Percentiles rank a stretch among this genome's conserved stretches.
phyloP scores from a whole-genome alignment of 2,329 filamentous ascomycete genomes.

The Nectriaceae sp. region DNA sequence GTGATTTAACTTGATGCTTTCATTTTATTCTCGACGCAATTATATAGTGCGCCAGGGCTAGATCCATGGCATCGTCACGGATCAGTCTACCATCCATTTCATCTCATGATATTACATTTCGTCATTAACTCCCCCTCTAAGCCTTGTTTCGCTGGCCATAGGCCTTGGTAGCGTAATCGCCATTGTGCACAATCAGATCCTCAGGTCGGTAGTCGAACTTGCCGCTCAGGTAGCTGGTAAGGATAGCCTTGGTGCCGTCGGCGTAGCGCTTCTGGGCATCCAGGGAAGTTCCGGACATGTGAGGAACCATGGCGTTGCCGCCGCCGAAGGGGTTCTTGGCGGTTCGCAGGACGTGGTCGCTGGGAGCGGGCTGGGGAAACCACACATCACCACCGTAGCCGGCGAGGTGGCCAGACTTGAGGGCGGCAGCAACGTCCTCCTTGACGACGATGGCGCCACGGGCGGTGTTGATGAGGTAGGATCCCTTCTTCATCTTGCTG shows the following conservation, averaged over 20 bases:
- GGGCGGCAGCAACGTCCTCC: constrained; percentile 93
- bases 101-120: not conserved
- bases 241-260: constrained; percentile 82
- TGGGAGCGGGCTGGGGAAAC: constrained; percentile 96
- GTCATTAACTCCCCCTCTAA: not conserved
- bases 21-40: not conserved
- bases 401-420: constrained; percentile 87
- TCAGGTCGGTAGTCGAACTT: constrained; percentile 84
- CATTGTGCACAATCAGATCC: constrained; percentile 87
- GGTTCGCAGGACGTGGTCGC: constrained; percentile 88
- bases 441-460: constrained; percentile 99
- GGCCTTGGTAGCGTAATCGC: constrained; percentile 93
- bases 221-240: constrained; percentile 88
- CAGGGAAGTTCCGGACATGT: constrained; percentile 99
- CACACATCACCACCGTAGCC: constrained; percentile 90
- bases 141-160: constrained; percentile 73
- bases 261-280: constrained; percentile 95
- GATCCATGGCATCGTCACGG: not conserved
- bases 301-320: constrained; percentile 97
- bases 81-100: not conserved
- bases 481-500: constrained; percentile 93
- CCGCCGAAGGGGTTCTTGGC: constrained; percentile 95
- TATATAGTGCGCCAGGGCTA: not conserved
- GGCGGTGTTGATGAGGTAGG: constrained; percentile 98
- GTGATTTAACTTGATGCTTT: not conserved